Evolutionary conservation across 345 rosid genomes (phyloP).

Genomic region (Citrus cavaleriei): DNA sequence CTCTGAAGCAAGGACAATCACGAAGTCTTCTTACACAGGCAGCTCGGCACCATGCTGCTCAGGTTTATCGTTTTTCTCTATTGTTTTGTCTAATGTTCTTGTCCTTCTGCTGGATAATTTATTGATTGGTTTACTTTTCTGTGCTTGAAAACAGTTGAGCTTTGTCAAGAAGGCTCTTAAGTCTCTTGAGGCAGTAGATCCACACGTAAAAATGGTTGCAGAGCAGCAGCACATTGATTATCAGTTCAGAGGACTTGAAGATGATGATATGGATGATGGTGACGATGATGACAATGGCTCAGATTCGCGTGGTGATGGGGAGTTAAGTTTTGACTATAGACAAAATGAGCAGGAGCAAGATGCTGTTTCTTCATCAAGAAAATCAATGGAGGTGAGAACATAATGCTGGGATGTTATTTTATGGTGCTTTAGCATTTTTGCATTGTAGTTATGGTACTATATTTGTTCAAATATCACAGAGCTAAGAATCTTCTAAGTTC

Average conservation of each 20-base stretch:
- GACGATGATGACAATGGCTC: conserved; percentile 43
- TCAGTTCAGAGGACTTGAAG: conserved; percentile 78
- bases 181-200: conserved; percentile 83
- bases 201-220: conserved; percentile 59
- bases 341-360: conserved; percentile 46
- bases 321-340: conserved; percentile 76
- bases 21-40: conserved; percentile 98
- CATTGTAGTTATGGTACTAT: background rate
- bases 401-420: background rate
- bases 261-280: conserved; percentile 51
- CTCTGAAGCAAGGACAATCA: conserved; percentile 92
- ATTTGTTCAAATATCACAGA: background rate
- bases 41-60: conserved; percentile 97
- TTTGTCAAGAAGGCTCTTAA: conserved; percentile 80
- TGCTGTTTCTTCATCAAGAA: conserved; percentile 35
- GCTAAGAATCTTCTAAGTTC: background rate
- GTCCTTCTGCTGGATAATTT: background rate
- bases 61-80: conserved; percentile 49
- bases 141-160: conserved; percentile 53
- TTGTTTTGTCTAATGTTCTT: background rate
- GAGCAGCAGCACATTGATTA: conserved; percentile 84
- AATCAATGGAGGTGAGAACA: conserved; percentile 62
- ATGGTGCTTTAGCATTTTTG: background rate
- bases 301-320: conserved; percentile 61
- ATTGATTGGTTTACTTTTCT: conserved; percentile 5